Percentiles rank a stretch among this genome's conserved stretches.
Conservation (phyloP, 208 protist genomes). For the Trypanosoma caninum region DNA sequence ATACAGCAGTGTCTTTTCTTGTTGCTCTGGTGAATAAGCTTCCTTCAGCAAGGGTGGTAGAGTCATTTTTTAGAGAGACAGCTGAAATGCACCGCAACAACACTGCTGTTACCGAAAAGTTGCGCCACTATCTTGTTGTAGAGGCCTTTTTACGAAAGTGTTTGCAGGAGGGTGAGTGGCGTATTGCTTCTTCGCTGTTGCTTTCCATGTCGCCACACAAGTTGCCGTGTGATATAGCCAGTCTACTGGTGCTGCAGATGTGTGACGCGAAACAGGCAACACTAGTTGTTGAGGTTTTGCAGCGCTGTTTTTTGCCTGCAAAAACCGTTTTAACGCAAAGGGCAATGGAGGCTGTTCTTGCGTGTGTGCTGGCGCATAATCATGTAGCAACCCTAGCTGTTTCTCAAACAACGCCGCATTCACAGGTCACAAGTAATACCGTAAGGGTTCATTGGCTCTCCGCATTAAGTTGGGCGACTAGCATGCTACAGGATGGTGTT, state of each 20-base stretch:
- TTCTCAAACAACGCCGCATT: not conserved
- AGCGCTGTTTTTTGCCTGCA: constrained; percentile 64
- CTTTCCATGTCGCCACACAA: constrained; percentile 30
- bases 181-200: constrained; percentile 37
- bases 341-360: constrained; percentile 58
- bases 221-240: constrained; percentile 57
- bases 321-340: constrained; percentile 29
- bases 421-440: not conserved
- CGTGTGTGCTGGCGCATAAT: constrained; percentile 70
- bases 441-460: constrained; percentile 70
- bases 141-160: constrained; percentile 64
- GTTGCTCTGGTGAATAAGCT: constrained; percentile 61
- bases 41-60: constrained; percentile 39
- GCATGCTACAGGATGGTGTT: constrained; percentile 36
- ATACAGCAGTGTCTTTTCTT: constrained; percentile 50
- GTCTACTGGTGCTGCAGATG: constrained; percentile 53
- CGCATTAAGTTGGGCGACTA: constrained; percentile 66
- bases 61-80: constrained; percentile 35
- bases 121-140: constrained; percentile 55
- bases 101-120: constrained; percentile 7
- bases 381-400: constrained; percentile 5
- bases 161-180: constrained; percentile 33
- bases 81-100: constrained; percentile 9
- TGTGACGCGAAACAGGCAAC: constrained; percentile 40
- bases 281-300: constrained; percentile 59